phyloP scores from a whole-genome alignment of 768 basidiomycete genomes.

The Amyloporia xantha region DNA sequence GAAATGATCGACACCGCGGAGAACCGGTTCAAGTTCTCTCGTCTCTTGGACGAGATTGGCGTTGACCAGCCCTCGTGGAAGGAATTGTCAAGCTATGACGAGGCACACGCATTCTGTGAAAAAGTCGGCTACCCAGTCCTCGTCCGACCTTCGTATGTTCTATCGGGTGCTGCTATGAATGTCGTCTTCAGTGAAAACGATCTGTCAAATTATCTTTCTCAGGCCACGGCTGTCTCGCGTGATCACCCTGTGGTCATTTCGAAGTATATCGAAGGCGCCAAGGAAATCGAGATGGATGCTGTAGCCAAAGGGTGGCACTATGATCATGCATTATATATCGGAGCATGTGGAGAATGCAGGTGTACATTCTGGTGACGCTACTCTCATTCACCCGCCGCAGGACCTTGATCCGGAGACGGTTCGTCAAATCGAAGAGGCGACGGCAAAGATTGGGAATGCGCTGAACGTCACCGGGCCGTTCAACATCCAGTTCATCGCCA shows the following conservation, averaged over 20 bases:
- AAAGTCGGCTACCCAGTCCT: constrained; percentile 94
- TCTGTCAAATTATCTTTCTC: constrained; percentile 84
- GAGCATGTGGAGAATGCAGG: constrained; percentile 99
- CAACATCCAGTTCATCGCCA: constrained; percentile 99
- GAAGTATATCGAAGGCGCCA: constrained; percentile 99
- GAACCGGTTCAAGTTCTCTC: constrained; percentile 99
- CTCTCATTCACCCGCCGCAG: constrained; percentile 95
- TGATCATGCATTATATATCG: constrained; percentile 99
- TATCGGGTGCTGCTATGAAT: constrained; percentile 99
- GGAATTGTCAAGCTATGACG: constrained; percentile 87
- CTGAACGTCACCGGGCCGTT: constrained; percentile 97
- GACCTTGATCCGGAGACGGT: constrained; percentile 97
- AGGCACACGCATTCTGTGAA: constrained; percentile 84
- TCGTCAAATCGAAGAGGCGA: constrained; percentile 93
- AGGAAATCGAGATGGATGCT: constrained; percentile 99
- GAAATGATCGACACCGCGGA: constrained; percentile 99
- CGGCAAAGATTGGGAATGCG: constrained; percentile 94
- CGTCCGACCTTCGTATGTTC: constrained; percentile 94
- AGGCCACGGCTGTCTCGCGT: constrained; percentile 92
- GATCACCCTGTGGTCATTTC: constrained; percentile 97
- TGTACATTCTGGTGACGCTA: constrained; percentile 98
- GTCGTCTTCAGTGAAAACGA: constrained; percentile 94
- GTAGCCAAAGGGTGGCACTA: constrained; percentile 94
- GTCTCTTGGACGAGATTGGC: constrained; percentile 94
- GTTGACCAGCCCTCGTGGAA: constrained; percentile 98